Evolutionary conservation across 2,329 filamentous ascomycete genomes (phyloP), one percentile per base, ranked within the genome.

Genomic region (Penicillium vulpinum): DNA sequence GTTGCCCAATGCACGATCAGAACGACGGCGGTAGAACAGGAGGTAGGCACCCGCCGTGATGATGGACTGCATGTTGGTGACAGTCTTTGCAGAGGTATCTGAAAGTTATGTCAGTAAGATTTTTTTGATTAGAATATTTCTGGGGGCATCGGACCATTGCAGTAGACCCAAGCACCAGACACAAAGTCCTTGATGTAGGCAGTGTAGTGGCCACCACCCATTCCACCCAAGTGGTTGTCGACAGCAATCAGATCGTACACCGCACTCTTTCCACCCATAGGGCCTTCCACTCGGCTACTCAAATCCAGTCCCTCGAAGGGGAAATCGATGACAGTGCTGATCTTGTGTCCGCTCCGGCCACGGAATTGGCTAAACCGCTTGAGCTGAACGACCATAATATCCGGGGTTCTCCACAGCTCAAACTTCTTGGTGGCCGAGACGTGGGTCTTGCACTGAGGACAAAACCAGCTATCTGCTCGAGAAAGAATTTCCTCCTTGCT

Each of bases 391-490:
- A 97, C 89, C 16, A 99, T 83, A 59, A 97, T 95, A 73, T 99
- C 94, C 0, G 94, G 94, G 2, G 90, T 88, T 70, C 93, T 97
- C 94, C 94, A 99, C 18, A 99, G 84, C 70, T 97, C 92, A 51
- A 99, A 91, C 69, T 94, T 97, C 80, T 99, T 99, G 77, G 88
- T 92, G 21, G 94, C 94, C 58, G 91, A 88, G 16, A 91, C 87
- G 68, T 96, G 89, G 67, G 96, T 91, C 73, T 97, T 97, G 82
- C 94, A 99, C 29, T 91, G 86, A 55, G 91, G 93, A 70, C 94
- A 99, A 72, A 95, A 97, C 94, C 94, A 99, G 58, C 91, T 93
- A 72, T 99, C 95, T 70, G 95, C 90, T 72, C 97, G 91, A 0
- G 93, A 97, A 5, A 99, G 80, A 15, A 96, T 87, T 75, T 99